phyloP scores from a whole-genome alignment of 768 basidiomycete species.

The Naganishia friedmannii region DNA sequence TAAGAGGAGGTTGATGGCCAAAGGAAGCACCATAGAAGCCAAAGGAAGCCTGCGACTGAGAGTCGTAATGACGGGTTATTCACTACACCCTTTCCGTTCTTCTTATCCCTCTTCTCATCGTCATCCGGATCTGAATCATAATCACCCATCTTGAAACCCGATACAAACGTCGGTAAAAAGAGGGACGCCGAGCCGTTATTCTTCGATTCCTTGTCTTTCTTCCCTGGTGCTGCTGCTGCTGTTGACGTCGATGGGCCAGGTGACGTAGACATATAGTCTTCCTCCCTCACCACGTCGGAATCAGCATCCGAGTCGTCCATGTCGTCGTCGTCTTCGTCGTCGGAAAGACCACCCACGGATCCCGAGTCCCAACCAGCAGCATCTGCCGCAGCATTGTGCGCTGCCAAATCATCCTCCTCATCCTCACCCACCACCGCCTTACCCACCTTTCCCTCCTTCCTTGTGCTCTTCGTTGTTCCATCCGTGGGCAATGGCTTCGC shows the following conservation, averaged over 20 bases:
- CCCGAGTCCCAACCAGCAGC: constrained; percentile 50
- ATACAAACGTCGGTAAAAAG: constrained; percentile 83
- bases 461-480: constrained; percentile 30
- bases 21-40: too few relatives aligned
- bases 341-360: constrained; percentile 39
- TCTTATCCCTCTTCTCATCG: constrained; percentile 60
- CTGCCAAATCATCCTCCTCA: constrained; percentile 46
- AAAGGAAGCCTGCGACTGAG: too few relatives aligned
- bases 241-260: constrained; percentile 13
- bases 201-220: constrained; percentile 23
- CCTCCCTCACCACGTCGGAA: constrained; percentile 29
- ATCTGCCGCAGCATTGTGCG: constrained; percentile 39
- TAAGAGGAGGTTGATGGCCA: too few relatives aligned
- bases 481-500: constrained; percentile 32
- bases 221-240: too few relatives aligned
- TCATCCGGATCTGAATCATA: constrained; percentile 68
- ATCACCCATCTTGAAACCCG: constrained; percentile 77
- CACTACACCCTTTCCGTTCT: constrained; percentile 55
- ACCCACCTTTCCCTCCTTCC: neutral
- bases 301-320: constrained; percentile 32
- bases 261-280: constrained; percentile 39
- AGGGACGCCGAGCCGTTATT: constrained; percentile 56
- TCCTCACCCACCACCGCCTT: constrained; percentile 4
- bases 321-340: constrained; percentile 37
- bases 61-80: too few relatives aligned